Base-by-base conservation (phyloP, 169 alveolate species). In the Plasmodium vinckei region DNA sequence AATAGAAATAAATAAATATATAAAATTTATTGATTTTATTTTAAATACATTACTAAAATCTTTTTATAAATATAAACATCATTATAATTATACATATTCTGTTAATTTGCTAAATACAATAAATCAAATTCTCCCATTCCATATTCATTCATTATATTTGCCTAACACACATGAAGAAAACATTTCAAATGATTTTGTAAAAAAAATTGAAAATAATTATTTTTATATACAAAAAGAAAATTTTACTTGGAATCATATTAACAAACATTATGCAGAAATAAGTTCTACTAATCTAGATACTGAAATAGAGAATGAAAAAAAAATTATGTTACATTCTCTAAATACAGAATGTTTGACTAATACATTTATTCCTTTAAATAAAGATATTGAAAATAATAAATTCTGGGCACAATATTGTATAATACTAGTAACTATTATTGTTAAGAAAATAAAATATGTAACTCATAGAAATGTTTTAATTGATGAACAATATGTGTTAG, bases 161-260 rank as follows among this genome's bases (percentile, higher is more conserved):
- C 49, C 39, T 19, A 19, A 23, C 5, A 12, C 17, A 53, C 33
- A 27, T 5, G 69, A 47, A 59, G 15, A 82, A 59, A 2, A 5
- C 15, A 23, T 0, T 13, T 25, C 7, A 15, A 12, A 57, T 9
- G 10, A 44, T 15, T 65, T 82, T 27, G 54, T 12, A 19, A 15
- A 39, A 4, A 5, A 49, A n/a, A 23, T 82, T 54, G 60, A 61
- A 13, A 46, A 70, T 51, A 82, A 82, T 27, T 46, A 44, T 15
- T 70, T 82, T 67, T 70, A 82, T 33, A 82, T 56, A 60, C 84
- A 82, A 60, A 82, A 82, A 39, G 90, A 82, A 25, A 57, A 70
- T 9, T 65, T 46, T 57, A 67, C 90, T 10, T 82, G 70, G 54
- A 59, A 49, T 54, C 54, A 67, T 47, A 57, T 82, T 51, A 54